Base-by-base conservation (phyloP, 129 eudicot genomes). In the Helianthus tuberosus region DNA sequence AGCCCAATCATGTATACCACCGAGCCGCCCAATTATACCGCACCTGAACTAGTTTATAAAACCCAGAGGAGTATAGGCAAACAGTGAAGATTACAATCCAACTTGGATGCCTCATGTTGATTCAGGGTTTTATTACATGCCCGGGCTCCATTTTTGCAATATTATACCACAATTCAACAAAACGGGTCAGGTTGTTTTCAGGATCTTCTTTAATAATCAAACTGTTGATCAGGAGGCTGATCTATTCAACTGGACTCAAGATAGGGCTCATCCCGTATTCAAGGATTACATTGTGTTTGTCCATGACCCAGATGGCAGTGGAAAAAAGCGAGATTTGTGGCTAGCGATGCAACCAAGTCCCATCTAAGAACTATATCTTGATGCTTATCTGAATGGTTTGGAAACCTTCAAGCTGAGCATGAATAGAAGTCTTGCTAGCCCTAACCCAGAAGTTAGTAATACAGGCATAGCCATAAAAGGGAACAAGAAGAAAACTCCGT, bases 111-210 rank as follows among this genome's bases (percentile, higher is more conserved):
- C 82, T 68, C 77, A 75, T 0, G 84, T 85, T 44, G 86, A 85
- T 75, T 51, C 82, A 0, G 89, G 84, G 72, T 81, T 78, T 58
- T 5, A 39, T 15, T 81, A 81, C 69, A 78, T 79, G 38, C 71
- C 79, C 58, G 41, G 89, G 17, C 72, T 85, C 14, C 81, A 85
- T 71, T 85, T 85, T 64, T 85, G 86, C 61, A 83, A 75, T 69
- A 35, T 82, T 12, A 68, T 39, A 44, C 67, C 48, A 32, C 71
- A 66, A 12, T 70, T 71, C 9, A 66, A 46, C 0, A 1, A 25
- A 1, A 48, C 1, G 0, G 50, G 44, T 15, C 46, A 85, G 3
- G 25, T 75, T 61, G 17, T 71, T 6, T 85, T 53, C 7, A 16
- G 11, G 5, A 53, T 86, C 10, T 46, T 20, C 10, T 47, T 86